Evolutionary conservation across 1,139 yeast genomes (phyloP).

Genomic region (Geotrichum aggregatum): DNA sequence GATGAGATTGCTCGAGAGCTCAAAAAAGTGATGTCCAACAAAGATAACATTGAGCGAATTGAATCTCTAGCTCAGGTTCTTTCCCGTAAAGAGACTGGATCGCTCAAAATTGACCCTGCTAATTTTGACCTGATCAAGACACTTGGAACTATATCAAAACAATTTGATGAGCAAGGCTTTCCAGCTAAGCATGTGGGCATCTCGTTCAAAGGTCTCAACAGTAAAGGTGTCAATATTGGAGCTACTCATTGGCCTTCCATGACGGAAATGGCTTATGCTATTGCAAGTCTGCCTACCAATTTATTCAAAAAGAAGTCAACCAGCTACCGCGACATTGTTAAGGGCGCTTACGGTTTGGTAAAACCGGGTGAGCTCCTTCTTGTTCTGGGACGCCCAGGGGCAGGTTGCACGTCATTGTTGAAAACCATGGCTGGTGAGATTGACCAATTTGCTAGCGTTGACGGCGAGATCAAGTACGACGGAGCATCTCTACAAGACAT

Average conservation of each 20-base stretch:
- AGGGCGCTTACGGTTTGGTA: conserved; percentile 22
- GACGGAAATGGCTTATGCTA: conserved; percentile 42
- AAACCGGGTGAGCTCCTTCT: conserved; percentile 52
- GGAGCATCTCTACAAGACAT: conserved; percentile 49
- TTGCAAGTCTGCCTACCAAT: conserved; percentile 34
- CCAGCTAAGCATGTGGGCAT: conserved; percentile 29
- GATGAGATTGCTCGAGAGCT: conserved; percentile 24
- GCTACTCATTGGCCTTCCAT: conserved; percentile 52
- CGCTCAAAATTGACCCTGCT: conserved; percentile 40
- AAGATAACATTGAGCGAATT: conserved; percentile 38
- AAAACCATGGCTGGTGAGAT: conserved; percentile 52
- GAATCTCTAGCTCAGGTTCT: conserved; percentile 30
- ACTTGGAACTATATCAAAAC: conserved; percentile 34
- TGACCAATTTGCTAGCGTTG: conserved; percentile 37
- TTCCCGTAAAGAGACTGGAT: conserved; percentile 27
- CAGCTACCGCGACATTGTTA: conserved; percentile 13
- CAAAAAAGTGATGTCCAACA: conserved; percentile 24
- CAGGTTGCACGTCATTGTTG: conserved; percentile 58
- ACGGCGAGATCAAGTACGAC: conserved; percentile 47
- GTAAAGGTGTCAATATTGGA: conserved; percentile 50
- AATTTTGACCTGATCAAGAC: conserved; percentile 43
- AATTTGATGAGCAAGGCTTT: conserved; percentile 43
- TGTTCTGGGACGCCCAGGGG: conserved; percentile 60
- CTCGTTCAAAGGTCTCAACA: conserved; percentile 39
- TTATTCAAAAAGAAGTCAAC: conserved; percentile 22